phyloP scores from a whole-genome alignment of 768 basidiomycete species.

The Collybia sp. region DNA sequence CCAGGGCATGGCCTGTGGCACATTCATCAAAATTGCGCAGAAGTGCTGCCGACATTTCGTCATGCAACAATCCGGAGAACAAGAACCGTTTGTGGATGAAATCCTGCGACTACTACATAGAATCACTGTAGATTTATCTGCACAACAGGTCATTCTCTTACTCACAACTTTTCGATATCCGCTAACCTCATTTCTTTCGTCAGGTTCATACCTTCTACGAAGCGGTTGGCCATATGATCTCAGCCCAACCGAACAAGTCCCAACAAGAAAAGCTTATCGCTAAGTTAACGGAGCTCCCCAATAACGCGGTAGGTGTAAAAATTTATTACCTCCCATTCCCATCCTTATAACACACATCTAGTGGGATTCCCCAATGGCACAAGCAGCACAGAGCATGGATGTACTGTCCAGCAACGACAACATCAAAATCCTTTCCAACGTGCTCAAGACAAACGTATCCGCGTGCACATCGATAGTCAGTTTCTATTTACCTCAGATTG shows the following conservation, averaged over 20 bases:
- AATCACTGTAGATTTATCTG: conserved; percentile 91
- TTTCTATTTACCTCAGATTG: conserved; percentile 96
- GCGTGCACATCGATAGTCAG: conserved; percentile 96
- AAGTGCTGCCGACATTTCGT: conserved; percentile 98
- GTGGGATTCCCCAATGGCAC: conserved; percentile 98
- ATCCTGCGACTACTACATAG: conserved; percentile 88
- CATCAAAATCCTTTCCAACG: conserved; percentile 94
- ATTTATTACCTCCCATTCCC: neutral
- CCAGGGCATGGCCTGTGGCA: conserved; percentile 99
- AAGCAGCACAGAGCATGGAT: conserved; percentile 89
- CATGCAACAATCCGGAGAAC: conserved; percentile 96
- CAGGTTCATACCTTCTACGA: conserved; percentile 97
- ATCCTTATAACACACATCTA: conserved; percentile 23
- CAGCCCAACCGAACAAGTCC: conserved; percentile 96
- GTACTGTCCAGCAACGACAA: conserved; percentile 89
- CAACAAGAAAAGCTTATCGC: conserved; percentile 93
- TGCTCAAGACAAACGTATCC: conserved; percentile 97
- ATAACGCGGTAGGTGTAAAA: conserved; percentile 76
- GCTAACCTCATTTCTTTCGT: conserved; percentile 14
- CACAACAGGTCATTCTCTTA: conserved; percentile 60
- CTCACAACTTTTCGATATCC: conserved; percentile 1
- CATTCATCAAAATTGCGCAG: conserved; percentile 99
- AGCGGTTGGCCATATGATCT: conserved; percentile 99
- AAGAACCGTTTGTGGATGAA: conserved; percentile 97
- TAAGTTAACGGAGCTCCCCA: conserved; percentile 95